Evolutionary conservation across 2,329 filamentous ascomycete genomes (phyloP), one percentile per base, ranked within the genome.

Genomic region (Fusarium hostae): DNA sequence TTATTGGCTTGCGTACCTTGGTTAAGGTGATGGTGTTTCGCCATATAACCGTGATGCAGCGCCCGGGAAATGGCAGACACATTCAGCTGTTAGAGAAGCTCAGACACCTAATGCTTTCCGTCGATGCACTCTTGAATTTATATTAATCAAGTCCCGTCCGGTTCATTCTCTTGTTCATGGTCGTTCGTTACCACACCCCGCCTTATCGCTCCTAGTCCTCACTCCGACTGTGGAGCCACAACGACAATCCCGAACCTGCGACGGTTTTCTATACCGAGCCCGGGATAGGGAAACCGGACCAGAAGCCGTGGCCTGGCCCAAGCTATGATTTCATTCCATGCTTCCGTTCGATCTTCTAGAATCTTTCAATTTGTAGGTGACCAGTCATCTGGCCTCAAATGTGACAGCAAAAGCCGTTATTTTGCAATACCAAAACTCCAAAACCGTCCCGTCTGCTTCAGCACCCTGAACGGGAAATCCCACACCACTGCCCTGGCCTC

Each of bases 91-190:
- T 60, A 47, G 24, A 22, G 34, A 67, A 56, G 57, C 67, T 70
- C 57, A 63, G 52, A 51, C 20, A 32, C 24, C 37, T 34, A 57
- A 66, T 63, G 22, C 45, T 59, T 18, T 13, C 57, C 30, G 41
- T 41, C 16, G 34, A 58, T 61, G 40, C 15, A 39, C 26, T 59
- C 51, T 57, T 54, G n/a, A 39, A 50, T 48, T 68, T 68, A 58
- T 68, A 68, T 51, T 40, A 48, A 22, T 60, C 35, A 39, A 52
- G 26, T 51, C 48, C 34, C 52, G 48, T 66, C 74, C 72, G 66
- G 55, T 70, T 66, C 69, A 60, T 71, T 75, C 71, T 73, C 74
- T 76, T 74, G 60, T 74, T 70, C 67, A 69, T 51, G 30, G 56
- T 67, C 48, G 40, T 59, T 72, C 56, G 48, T 61, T 57, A 58